These are phyloP conservation scores for Alternaria angustiovoidea DNA, from an alignment of 2,329 filamentous ascomycete species.

Conservation along the genomic window DNA sequence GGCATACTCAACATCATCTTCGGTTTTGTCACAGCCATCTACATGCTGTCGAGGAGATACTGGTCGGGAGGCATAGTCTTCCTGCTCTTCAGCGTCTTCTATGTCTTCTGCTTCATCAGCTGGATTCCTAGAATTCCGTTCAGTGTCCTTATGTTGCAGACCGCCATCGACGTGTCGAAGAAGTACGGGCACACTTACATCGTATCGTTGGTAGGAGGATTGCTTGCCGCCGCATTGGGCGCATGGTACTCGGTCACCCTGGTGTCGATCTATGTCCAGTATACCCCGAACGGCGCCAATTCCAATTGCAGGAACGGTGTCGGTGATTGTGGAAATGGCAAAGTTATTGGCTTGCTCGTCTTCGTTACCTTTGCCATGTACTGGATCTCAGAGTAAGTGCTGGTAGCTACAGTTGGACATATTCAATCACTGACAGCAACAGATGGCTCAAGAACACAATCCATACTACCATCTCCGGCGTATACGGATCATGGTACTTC, in stretches of 20 bases:
- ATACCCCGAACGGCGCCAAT: constrained; percentile 69
- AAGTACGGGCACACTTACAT: constrained; percentile 85
- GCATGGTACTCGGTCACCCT: constrained; percentile 89
- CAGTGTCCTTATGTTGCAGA: constrained; percentile 87
- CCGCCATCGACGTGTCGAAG: constrained; percentile 84
- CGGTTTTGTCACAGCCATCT: constrained; percentile 84
- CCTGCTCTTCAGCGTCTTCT: constrained; percentile 80
- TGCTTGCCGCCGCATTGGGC: constrained; percentile 76
- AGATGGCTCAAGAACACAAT: constrained; percentile 89
- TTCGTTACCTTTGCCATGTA: constrained; percentile 93
- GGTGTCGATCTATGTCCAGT: constrained; percentile 85
- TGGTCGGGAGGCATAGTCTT: constrained; percentile 89
- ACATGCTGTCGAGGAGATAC: constrained; percentile 79
- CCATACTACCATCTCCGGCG: constrained; percentile 84
- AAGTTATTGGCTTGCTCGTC: constrained; percentile 82
- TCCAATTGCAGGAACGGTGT: constrained; percentile 62
- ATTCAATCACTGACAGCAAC: constrained; percentile 58
- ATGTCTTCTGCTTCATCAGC: constrained; percentile 81
- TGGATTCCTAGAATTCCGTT: constrained; percentile 92
- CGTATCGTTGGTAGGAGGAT: constrained; percentile 82
- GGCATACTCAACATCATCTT: constrained; percentile 70
- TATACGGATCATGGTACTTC: constrained; percentile 96
- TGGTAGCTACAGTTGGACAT: neutral
- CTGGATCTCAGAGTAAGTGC: constrained; percentile 78
- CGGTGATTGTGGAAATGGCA: constrained; percentile 74